Evolutionary conservation across 2,329 filamentous ascomycete species (phyloP), one percentile per base, ranked within the genome.

Genomic region (Scedosporium dehoogii): DNA sequence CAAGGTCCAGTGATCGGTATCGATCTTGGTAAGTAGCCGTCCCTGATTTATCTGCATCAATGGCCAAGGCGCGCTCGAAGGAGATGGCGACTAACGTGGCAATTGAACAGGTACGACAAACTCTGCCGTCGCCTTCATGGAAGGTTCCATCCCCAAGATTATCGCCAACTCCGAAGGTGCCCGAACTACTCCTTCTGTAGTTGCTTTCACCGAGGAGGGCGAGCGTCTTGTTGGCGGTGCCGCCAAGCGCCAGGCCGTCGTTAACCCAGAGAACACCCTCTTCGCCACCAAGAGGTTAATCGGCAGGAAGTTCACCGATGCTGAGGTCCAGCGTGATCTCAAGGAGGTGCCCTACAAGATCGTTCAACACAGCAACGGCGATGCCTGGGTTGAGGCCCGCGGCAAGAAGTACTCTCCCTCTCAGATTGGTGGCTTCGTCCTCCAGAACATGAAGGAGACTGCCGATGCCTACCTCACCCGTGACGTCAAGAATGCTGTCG

Each of bases 391-490:
- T 67, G 86, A 92, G 78, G 90, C 92, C 70, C 91, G 92, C 70
- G 92, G 88, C 73, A 87, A 97, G 79, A 96, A 92, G 78, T 97
- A 97, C 84, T 97, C 92, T 68, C 93, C 93, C 63, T 96, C 92
- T n/a, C 93, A 97, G 79, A 91, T 97, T 67, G 93, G 93, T 85
- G 93, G 92, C 73, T 96, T 97, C 78, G 84, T 97, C 68, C 85
- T 97, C 71, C 88, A 92, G 78, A 97, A 97, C 86, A 97, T 97
- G 93, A 97, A 96, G 87, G 93, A 97, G 84, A 97, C 93, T 60
- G 93, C 93, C 68, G 92, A 97, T 82, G 83, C 89, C 66, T 96
- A 96, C 81, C 85, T 96, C 68, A 86, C 89, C 79, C 96, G 92
- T 83, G 85, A 86, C 65, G 80, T 96, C 72, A 94, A 96, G 85